Evolutionary conservation across 2,329 filamentous ascomycete species (phyloP).

Genomic region (Colletotrichum tofieldiae): DNA sequence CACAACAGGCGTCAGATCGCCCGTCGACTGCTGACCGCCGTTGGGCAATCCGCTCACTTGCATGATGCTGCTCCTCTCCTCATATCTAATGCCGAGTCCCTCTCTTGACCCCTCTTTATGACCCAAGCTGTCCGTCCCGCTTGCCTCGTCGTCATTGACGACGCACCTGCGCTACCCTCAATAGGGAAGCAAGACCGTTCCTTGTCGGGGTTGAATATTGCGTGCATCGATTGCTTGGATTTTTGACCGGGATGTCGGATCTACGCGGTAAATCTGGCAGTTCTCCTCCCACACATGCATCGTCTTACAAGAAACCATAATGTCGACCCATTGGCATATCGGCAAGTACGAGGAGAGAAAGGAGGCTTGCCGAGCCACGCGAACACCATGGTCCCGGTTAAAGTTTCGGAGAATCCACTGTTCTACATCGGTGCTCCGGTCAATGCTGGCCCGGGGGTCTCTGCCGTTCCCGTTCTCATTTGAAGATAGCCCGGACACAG

Average conservation of each 20-base stretch:
- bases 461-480: neutral
- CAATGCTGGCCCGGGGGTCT: neutral
- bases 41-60: slow-evolving; percentile 7
- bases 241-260: neutral
- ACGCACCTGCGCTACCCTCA: slow-evolving; percentile 27
- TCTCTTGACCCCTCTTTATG: slow-evolving; percentile 17
- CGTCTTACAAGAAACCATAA: neutral
- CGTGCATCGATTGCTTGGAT: slow-evolving; percentile 13
- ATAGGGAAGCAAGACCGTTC: slow-evolving; percentile 28
- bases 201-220: slow-evolving; percentile 28
- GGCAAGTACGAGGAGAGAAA: too few relatives aligned
- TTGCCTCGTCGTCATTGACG: slow-evolving; percentile 18
- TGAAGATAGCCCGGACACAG: neutral
- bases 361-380: neutral
- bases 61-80: slow-evolving; percentile 21
- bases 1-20: slow-evolving; percentile 24
- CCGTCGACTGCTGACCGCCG: slow-evolving; percentile 25
- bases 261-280: neutral
- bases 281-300: neutral
- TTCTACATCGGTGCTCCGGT: slow-evolving; percentile 16
- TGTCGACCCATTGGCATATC: neutral
- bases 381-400: slow-evolving; percentile 4
- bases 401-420: slow-evolving; percentile 16
- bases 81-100: slow-evolving; percentile 9
- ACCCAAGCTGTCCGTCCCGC: slow-evolving; percentile 15